A percentile compares a stretch with the other conserved stretches of the same genome.
Evolutionary conservation across 2,329 filamentous ascomycete species (phyloP).

Genomic region (Clonostachys solani): DNA sequence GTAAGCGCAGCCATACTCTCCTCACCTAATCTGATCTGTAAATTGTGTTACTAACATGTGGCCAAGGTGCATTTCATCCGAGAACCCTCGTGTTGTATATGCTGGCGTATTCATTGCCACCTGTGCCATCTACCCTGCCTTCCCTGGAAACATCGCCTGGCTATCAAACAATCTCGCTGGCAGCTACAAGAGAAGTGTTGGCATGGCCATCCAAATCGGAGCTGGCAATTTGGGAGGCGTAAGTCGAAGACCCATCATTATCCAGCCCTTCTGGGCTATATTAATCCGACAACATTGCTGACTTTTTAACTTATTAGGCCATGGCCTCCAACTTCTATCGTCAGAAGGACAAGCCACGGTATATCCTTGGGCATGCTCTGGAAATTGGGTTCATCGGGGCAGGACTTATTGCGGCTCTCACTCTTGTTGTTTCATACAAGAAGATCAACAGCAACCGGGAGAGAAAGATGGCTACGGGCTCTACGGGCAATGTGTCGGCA

Average conservation of each 20-base stretch:
- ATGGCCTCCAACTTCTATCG: conserved; percentile 73
- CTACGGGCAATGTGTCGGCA: not conserved
- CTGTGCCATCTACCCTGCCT: conserved; percentile 74
- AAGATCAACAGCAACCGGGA: conserved; percentile 54
- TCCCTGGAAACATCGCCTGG: conserved; percentile 78
- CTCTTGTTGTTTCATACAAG: conserved; percentile 47
- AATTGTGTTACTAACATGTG: conserved; percentile 22
- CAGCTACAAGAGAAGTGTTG: conserved; percentile 58
- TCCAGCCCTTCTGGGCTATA: not conserved
- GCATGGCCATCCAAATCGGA: conserved; percentile 62
- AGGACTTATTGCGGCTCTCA: conserved; percentile 36
- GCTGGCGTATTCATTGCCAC: conserved; percentile 73
- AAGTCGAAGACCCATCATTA: conserved; percentile 14
- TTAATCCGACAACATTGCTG: not conserved
- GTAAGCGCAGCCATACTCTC: conserved; percentile 4
- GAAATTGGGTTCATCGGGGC: conserved; percentile 43
- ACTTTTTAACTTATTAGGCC: conserved; percentile 27
- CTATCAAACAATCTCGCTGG: conserved; percentile 71
- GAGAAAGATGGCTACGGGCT: conserved; percentile 29
- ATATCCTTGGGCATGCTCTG: conserved; percentile 42
- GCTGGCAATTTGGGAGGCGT: conserved; percentile 53
- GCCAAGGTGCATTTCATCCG: conserved; percentile 45
- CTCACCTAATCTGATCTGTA: conserved; percentile 8
- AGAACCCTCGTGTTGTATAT: conserved; percentile 60
- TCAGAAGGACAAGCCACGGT: conserved; percentile 38